phyloP scores from a whole-genome alignment of 208 protist genomes.

The Crithidia mellificae region DNA sequence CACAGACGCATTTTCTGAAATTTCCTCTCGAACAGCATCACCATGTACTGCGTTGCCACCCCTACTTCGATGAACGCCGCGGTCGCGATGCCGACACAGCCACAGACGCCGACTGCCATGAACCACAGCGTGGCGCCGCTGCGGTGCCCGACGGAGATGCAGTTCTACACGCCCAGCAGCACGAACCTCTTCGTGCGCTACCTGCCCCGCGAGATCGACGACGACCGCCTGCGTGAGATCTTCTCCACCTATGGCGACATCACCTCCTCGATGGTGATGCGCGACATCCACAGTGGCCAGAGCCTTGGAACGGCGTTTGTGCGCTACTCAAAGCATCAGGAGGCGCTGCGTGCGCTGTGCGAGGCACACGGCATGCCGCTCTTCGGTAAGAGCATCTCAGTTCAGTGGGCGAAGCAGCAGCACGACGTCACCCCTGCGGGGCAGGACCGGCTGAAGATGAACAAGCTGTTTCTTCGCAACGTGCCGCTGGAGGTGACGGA shows the following conservation, averaged over 20 bases:
- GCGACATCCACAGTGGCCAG: slow-evolving; percentile 56
- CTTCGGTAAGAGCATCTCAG: slow-evolving; percentile 40
- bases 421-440: slow-evolving; percentile 70
- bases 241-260: slow-evolving; percentile 46
- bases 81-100: not conserved
- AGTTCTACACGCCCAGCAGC: slow-evolving; percentile 39
- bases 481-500: slow-evolving; percentile 54
- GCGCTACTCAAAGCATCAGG: slow-evolving; percentile 34
- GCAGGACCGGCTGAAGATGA: slow-evolving; percentile 67
- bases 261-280: slow-evolving; percentile 57
- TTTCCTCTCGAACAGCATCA: no score
- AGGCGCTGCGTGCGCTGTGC: slow-evolving; percentile 38
- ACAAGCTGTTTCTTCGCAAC: slow-evolving; percentile 87
- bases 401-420: slow-evolving; percentile 75
- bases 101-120: slow-evolving; percentile 2
- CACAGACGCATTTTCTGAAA: slow-evolving; percentile 2
- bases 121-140: slow-evolving; percentile 10
- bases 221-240: slow-evolving; percentile 39
- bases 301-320: slow-evolving; percentile 58
- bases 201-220: slow-evolving; percentile 41
- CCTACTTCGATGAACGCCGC: not conserved
- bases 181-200: slow-evolving; percentile 59
- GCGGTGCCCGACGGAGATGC: slow-evolving; percentile 20
- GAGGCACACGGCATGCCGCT: slow-evolving; percentile 31
- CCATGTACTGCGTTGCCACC: slow-evolving; percentile 16